Evolutionary conservation across 345 rosid genomes (phyloP).

Genomic region (Citrus cavaleriei): DNA sequence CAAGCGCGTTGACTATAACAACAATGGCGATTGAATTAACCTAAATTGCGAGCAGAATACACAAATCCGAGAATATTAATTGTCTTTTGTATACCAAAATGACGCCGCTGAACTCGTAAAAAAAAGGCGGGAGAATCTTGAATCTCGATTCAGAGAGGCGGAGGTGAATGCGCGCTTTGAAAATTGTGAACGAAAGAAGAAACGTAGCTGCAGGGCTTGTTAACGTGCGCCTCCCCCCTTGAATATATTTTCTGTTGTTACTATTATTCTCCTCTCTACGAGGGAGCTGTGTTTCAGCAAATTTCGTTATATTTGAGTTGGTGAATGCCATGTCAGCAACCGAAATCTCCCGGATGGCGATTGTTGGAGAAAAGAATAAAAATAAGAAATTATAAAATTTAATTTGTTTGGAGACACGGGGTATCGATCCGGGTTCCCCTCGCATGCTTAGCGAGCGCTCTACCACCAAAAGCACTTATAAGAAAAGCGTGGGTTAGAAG

Average conservation of each 20-base stretch:
- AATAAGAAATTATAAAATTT: no score
- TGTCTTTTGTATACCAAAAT: not conserved
- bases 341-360: constrained; percentile 1
- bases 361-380: not conserved
- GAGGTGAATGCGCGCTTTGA: not conserved
- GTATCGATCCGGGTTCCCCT: constrained; percentile 39
- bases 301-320: not conserved
- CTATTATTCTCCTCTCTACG: no score
- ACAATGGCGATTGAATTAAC: constrained; percentile 8
- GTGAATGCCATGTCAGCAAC: constrained; percentile 30
- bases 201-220: not conserved
- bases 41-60: not conserved
- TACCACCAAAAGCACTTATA: not conserved
- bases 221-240: constrained; percentile 13
- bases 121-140: not conserved
- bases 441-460: constrained; percentile 74
- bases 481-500: accelerated
- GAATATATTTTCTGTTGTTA: not conserved
- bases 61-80: not conserved
- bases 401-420: constrained; percentile 5
- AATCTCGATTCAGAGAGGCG: not conserved
- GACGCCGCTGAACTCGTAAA: not conserved
- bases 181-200: not conserved
- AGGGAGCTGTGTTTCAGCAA: not conserved
- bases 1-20: not conserved